phyloP scores from a whole-genome alignment of 2,329 filamentous ascomycete genomes.

The Trichoderma lentiforme region DNA sequence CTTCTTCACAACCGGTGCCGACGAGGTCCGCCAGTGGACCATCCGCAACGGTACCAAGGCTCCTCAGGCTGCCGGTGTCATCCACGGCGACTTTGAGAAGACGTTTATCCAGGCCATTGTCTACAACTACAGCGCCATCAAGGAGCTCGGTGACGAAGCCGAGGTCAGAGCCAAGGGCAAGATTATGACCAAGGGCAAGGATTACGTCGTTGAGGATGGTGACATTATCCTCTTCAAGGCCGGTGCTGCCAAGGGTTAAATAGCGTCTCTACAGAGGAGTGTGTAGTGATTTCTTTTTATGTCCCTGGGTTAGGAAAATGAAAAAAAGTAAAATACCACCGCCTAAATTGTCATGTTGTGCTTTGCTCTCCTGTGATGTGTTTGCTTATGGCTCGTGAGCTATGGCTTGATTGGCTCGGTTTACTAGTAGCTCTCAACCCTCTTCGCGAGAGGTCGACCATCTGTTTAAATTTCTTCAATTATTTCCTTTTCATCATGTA shows the following conservation, averaged over 20 bases:
- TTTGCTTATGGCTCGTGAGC: not conserved
- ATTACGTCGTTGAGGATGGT: constrained; percentile 85
- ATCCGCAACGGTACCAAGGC: constrained; percentile 94
- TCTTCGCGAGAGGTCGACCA: not conserved
- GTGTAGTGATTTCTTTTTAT: not conserved
- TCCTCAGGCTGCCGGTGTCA: constrained; percentile 95
- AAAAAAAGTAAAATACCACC: constrained; percentile 13
- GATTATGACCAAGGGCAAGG: constrained; percentile 97
- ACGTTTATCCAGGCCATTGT: constrained; percentile 97
- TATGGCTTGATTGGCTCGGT: not conserved
- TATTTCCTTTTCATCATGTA: not conserved
- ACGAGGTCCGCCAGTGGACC: constrained; percentile 98
- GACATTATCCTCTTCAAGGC: constrained; percentile 86
- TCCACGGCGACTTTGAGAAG: constrained; percentile 98
- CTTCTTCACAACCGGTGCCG: constrained; percentile 95
- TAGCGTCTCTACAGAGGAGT: not conserved
- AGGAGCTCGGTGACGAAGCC: constrained; percentile 84
- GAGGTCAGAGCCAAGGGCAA: constrained; percentile 92
- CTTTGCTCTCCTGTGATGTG: not conserved
- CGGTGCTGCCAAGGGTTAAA: constrained; percentile 70
- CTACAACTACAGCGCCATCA: constrained; percentile 80
- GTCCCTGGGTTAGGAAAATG: constrained; percentile 14
- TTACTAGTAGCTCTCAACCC: not conserved
- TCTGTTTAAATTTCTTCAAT: not conserved
- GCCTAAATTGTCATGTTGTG: not conserved